Conservation (phyloP, 2,329 filamentous ascomycete species). For the Calonectria hawksworthii region DNA sequence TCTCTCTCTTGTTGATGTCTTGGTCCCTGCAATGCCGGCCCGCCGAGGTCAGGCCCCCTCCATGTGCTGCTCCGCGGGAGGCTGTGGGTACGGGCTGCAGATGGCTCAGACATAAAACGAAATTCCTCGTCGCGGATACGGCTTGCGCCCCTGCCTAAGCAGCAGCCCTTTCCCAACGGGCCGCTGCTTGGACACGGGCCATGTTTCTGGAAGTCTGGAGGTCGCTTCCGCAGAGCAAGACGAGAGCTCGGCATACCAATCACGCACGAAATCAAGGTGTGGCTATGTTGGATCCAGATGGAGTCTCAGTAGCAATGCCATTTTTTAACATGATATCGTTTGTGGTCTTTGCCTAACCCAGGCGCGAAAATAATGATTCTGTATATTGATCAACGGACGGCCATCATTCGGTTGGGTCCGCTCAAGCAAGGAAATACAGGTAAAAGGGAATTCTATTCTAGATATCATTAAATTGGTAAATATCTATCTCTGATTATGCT, state of each 20-base stretch:
- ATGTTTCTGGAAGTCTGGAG: neutral
- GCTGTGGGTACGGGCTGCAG: neutral
- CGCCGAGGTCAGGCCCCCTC: too few relatives aligned
- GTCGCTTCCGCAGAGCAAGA: neutral
- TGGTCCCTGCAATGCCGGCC: neutral
- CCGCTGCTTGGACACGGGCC: neutral
- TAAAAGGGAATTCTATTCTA: neutral
- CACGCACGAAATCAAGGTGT: neutral
- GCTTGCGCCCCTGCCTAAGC: neutral
- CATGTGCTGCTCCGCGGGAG: neutral
- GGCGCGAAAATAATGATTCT: neutral
- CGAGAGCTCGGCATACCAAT: neutral
- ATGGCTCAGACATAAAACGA: neutral
- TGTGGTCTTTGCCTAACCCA: neutral
- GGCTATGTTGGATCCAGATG: neutral
- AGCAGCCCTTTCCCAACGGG: neutral
- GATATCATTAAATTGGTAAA: neutral
- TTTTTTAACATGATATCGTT: neutral
- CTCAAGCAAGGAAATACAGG: neutral
- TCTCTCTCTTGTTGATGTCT: conserved; percentile 8
- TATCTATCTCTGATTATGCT: too few relatives aligned
- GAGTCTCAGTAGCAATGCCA: neutral
- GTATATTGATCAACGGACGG: neutral
- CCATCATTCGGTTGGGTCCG: neutral
- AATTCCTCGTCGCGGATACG: neutral